Percentiles rank a stretch among this genome's conserved stretches.
These are phyloP conservation scores for Exophiala sp. DNA, from an alignment of 2,329 filamentous ascomycete species.

Conservation along the genomic window DNA sequence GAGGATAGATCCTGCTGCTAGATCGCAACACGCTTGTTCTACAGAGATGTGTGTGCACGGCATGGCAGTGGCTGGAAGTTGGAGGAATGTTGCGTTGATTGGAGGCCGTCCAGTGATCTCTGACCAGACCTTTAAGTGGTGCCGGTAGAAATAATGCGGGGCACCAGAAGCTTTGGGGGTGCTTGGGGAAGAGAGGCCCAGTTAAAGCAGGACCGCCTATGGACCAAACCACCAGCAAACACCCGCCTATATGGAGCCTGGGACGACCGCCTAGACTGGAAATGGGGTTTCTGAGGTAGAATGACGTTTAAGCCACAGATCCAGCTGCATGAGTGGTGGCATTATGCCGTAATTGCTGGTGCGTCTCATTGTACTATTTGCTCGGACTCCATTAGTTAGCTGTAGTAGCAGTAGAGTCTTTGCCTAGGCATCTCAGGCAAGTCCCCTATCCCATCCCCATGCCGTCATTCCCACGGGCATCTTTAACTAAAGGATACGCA, in stretches of 20 bases:
- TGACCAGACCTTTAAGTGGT: neutral
- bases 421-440: neutral
- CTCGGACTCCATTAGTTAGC: neutral
- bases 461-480: neutral
- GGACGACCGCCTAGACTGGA: neutral
- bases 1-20: neutral
- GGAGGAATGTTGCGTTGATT: neutral
- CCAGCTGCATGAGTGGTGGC: neutral
- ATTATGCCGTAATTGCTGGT: neutral
- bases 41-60: too few species aligned
- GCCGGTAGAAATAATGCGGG: too few species aligned
- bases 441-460: neutral
- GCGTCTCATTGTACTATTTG: too few species aligned
- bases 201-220: slow-evolving; percentile 1
- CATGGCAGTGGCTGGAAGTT: too few species aligned
- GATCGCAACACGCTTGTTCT: neutral
- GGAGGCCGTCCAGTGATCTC: neutral
- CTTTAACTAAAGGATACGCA: neutral
- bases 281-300: neutral
- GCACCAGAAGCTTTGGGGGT: neutral
- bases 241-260: neutral
- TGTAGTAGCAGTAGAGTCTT: neutral
- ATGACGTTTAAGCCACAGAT: neutral
- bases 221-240: neutral
- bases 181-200: neutral